phyloP scores from a whole-genome alignment of 192 early-diverging fungal genomes.

The Gaertneriomyces semiglobifer region DNA sequence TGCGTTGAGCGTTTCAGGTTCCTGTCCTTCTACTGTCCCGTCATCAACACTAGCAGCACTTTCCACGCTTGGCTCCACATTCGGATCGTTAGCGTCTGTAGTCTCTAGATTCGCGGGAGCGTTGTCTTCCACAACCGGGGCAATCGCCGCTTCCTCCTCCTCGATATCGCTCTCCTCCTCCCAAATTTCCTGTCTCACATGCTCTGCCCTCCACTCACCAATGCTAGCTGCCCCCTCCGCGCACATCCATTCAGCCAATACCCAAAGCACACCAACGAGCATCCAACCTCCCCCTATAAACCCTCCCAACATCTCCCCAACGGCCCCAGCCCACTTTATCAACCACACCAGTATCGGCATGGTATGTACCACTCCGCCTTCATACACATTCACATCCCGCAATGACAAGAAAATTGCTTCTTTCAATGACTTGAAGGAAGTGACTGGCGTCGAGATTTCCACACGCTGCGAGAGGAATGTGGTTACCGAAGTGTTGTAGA shows the following conservation, averaged over 20 bases:
- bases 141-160: background rate
- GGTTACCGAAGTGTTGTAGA: constrained; percentile 16
- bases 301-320: constrained; percentile 66
- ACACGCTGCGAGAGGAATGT: constrained; percentile 28
- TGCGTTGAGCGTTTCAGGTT: constrained; percentile 1
- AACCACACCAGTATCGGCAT: constrained; percentile 22
- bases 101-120: background rate
- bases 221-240: constrained; percentile 62
- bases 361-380: background rate
- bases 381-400: background rate
- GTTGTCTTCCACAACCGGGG: background rate
- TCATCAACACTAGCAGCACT: constrained; percentile 9
- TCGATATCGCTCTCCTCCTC: constrained; percentile 9
- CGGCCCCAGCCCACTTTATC: constrained; percentile 85
- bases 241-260: constrained; percentile 60
- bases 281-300: constrained; percentile 76
- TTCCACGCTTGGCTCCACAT: background rate
- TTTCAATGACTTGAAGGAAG: constrained; percentile 79
- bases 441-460: constrained; percentile 84
- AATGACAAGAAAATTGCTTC: background rate
- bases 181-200: constrained; percentile 15
- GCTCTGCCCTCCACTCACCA: constrained; percentile 39
- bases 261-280: constrained; percentile 54
- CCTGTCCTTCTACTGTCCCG: background rate
- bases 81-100: background rate